Evolutionary conservation across 2,329 filamentous ascomycete genomes (phyloP).

Genomic region (Macroventuria anomochaeta): DNA sequence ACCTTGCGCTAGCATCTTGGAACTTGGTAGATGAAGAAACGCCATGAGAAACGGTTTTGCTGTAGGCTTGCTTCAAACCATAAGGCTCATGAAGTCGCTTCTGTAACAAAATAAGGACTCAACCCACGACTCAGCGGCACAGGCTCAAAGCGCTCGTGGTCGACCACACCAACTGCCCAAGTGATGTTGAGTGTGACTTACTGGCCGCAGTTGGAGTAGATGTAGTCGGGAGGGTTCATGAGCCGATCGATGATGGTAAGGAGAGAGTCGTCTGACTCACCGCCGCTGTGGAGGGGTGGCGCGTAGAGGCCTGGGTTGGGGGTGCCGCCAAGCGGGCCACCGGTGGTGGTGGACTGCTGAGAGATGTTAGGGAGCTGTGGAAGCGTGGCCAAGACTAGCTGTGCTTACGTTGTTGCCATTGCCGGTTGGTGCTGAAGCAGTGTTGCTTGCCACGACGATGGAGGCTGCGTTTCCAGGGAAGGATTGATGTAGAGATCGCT

Average conservation of each 20-base stretch:
- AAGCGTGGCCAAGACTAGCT: too few species aligned
- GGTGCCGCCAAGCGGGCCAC: not conserved
- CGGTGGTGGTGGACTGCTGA: not conserved
- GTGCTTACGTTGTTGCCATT: not conserved
- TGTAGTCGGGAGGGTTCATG: slow-evolving; percentile 1
- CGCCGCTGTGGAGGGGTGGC: slow-evolving; percentile 1
- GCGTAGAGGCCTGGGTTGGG: slow-evolving; percentile 15
- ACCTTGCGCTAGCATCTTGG: too few species aligned
- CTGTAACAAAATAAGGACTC: not conserved
- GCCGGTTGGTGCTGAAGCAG: not conserved
- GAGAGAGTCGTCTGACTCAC: slow-evolving; percentile 2
- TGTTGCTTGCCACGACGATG: not conserved
- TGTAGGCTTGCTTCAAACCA: too few species aligned
- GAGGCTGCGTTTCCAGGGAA: too few species aligned
- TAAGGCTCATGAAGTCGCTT: too few species aligned
- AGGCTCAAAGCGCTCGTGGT: slow-evolving; percentile 12
- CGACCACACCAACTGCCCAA: slow-evolving; percentile 13
- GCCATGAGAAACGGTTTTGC: too few species aligned
- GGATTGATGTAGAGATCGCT: not conserved
- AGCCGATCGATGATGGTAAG: slow-evolving; percentile 4
- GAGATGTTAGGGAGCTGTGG: not conserved
- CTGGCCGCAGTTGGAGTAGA: not conserved
- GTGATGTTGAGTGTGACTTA: slow-evolving; percentile 10
- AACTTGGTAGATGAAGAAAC: too few species aligned
- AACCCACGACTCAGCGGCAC: not conserved